phyloP scores from a whole-genome alignment of 1,139 yeast genomes.

The Candida tropicalis region DNA sequence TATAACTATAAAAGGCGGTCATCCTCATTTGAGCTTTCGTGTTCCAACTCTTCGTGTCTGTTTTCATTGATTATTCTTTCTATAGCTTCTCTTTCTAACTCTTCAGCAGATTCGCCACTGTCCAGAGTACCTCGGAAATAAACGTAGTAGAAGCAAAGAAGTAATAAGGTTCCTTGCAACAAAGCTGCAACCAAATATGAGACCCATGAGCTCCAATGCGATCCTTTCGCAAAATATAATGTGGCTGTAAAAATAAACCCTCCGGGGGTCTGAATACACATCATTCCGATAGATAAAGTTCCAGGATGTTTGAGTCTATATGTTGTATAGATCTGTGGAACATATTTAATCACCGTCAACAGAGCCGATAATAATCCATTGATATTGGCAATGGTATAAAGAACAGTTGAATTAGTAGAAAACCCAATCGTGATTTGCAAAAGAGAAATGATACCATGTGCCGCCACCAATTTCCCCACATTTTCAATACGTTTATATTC shows the following conservation, averaged over 20 bases:
- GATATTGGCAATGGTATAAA: slow-evolving; percentile 52
- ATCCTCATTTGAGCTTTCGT: not conserved
- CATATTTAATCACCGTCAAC: slow-evolving; percentile 69
- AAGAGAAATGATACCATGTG: slow-evolving; percentile 39
- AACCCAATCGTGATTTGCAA: slow-evolving; percentile 36
- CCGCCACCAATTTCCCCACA: slow-evolving; percentile 42
- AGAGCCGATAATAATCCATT: slow-evolving; percentile 66
- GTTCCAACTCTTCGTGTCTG: slow-evolving; percentile 12
- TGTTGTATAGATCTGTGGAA: slow-evolving; percentile 81
- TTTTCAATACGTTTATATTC: slow-evolving; percentile 47
- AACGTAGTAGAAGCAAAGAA: slow-evolving; percentile 42
- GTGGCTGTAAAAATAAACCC: slow-evolving; percentile 79
- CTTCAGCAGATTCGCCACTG: slow-evolving; percentile 25
- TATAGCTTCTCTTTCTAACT: slow-evolving; percentile 33
- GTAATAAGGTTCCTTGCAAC: slow-evolving; percentile 50
- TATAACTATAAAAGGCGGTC: slow-evolving; percentile 4
- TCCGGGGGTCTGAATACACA: slow-evolving; percentile 90
- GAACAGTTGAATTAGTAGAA: slow-evolving; percentile 20
- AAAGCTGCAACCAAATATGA: slow-evolving; percentile 76
- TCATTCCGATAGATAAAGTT: slow-evolving; percentile 76
- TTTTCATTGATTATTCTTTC: slow-evolving; percentile 38
- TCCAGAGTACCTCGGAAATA: slow-evolving; percentile 23
- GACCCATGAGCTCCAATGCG: slow-evolving; percentile 87
- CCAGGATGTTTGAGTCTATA: slow-evolving; percentile 75
- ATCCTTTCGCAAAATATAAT: slow-evolving; percentile 69